A percentile compares a stretch with the other conserved stretches of the same genome.
These are phyloP conservation scores for Akebia trifoliata DNA, from an alignment of 164 flowering plant genomes.

Conservation along the genomic window DNA sequence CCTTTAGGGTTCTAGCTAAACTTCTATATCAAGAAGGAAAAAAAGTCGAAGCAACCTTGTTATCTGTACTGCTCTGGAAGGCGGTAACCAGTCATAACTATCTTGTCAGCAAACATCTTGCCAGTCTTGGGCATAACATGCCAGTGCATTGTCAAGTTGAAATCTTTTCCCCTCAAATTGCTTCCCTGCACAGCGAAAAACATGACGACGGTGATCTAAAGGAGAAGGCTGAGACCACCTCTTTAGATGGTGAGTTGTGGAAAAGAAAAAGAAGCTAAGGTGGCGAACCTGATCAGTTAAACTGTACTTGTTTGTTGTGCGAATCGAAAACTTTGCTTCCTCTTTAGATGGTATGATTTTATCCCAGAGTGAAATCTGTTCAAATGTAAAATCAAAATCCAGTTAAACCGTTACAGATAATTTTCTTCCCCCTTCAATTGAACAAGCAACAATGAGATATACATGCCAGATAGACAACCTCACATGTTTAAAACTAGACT, in stretches of 20 bases:
- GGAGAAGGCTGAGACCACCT: too few relatives aligned
- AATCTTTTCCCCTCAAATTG: constrained; percentile 69
- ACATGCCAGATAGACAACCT: too few relatives aligned
- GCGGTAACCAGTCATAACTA: constrained; percentile 70
- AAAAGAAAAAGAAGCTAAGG: too few relatives aligned
- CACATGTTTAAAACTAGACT: too few relatives aligned
- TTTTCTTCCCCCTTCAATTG: too few relatives aligned
- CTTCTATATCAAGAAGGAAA: too few relatives aligned
- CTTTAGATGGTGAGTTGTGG: neutral
- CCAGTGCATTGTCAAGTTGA: constrained; percentile 87
- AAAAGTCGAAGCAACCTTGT: too few relatives aligned
- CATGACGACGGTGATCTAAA: too few relatives aligned
- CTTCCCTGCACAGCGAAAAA: constrained; percentile 47
- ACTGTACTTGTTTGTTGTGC: constrained; percentile 72
- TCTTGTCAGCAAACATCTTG: constrained; percentile 84
- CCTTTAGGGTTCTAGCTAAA: too few relatives aligned
- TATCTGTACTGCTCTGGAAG: constrained; percentile 72
- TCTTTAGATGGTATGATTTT: constrained; percentile 83
- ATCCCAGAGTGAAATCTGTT: constrained; percentile 54
- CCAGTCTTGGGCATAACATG: constrained; percentile 99
- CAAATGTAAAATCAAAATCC: neutral
- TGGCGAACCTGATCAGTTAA: constrained; percentile 65
- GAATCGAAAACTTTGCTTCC: constrained; percentile 66
- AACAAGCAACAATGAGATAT: too few relatives aligned
- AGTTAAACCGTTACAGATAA: too few relatives aligned